phyloP scores from a whole-genome alignment of 2,329 filamentous ascomycete genomes.

The Scopulariopsis brevicaulis region DNA sequence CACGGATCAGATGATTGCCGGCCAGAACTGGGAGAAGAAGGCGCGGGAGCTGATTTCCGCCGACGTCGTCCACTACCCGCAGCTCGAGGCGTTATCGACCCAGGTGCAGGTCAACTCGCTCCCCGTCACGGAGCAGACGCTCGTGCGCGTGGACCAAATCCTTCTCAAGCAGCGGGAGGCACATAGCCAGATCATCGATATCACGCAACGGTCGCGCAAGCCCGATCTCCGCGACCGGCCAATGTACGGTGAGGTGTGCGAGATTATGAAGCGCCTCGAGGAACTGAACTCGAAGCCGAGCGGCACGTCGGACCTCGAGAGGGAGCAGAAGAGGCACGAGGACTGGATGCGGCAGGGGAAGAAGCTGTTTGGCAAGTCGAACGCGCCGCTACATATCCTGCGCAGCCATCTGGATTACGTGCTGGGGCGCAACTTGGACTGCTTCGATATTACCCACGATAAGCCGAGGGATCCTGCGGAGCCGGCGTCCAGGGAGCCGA shows the following conservation, averaged over 20 bases:
- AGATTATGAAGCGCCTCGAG: constrained; percentile 76
- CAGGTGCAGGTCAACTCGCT: constrained; percentile 62
- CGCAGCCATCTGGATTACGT: constrained; percentile 93
- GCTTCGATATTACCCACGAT: constrained; percentile 78
- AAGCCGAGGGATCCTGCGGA: constrained; percentile 85
- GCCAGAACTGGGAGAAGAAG: constrained; percentile 84
- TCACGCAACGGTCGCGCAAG: constrained; percentile 69
- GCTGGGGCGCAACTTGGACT: constrained; percentile 75
- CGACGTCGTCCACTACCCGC: constrained; percentile 84
- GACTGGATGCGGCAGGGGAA: constrained; percentile 99
- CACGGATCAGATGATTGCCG: constrained; percentile 63
- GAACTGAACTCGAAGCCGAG: constrained; percentile 87
- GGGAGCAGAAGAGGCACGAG: constrained; percentile 87
- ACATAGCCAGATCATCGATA: constrained; percentile 72
- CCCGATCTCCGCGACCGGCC: constrained; percentile 69
- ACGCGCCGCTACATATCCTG: constrained; percentile 90
- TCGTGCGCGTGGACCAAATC: constrained; percentile 78
- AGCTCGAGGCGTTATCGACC: constrained; percentile 80
- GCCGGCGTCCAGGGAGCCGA: constrained; percentile 75
- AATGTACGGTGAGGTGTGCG: constrained; percentile 79
- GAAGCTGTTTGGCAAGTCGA: constrained; percentile 95
- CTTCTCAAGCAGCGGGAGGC: constrained; percentile 93
- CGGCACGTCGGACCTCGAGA: constrained; percentile 86
- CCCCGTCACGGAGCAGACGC: constrained; percentile 72
- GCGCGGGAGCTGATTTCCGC: constrained; percentile 87